Conservation (phyloP, 2,329 filamentous ascomycete genomes). For the Sarocladium kiliense region DNA sequence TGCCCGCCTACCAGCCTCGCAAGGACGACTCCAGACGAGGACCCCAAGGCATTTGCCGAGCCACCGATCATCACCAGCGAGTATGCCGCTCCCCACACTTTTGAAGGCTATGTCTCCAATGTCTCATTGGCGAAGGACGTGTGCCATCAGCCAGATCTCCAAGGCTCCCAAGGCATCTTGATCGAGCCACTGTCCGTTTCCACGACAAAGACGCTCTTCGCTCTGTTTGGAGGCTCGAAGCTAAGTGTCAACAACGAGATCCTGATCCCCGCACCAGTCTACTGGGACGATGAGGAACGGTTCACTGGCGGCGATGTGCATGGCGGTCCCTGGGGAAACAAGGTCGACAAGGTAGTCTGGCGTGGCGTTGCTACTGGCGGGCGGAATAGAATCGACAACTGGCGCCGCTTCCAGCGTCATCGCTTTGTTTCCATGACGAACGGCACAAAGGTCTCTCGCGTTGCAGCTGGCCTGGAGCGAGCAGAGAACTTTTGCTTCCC, state of each 20-base stretch:
- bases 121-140: conserved; percentile 56
- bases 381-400: conserved; percentile 53
- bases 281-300: conserved; percentile 58
- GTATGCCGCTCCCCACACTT: conserved; percentile 42
- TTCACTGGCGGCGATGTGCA: conserved; percentile 54
- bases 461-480: conserved; percentile 36
- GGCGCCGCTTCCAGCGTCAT: conserved; percentile 70
- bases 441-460: conserved; percentile 47
- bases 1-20: conserved; percentile 60
- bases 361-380: conserved; percentile 65
- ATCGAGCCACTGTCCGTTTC: conserved; percentile 54
- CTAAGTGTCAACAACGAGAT: conserved; percentile 66
- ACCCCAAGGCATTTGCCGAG: conserved; percentile 34
- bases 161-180: conserved; percentile 59
- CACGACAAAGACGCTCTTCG: conserved; percentile 53
- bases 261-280: conserved; percentile 63
- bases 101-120: conserved; percentile 56
- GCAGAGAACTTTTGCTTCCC: conserved; percentile 52
- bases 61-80: conserved; percentile 40
- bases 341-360: conserved; percentile 52
- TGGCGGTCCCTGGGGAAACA: conserved; percentile 52
- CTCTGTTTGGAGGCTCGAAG: conserved; percentile 66
- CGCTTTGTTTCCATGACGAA: conserved; percentile 73
- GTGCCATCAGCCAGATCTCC: conserved; percentile 61
- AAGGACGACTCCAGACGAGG: conserved; percentile 38